Evolutionary conservation across 2,329 filamentous ascomycete genomes (phyloP), one percentile per base, ranked within the genome.

Genomic region (Fusarium sp.): DNA sequence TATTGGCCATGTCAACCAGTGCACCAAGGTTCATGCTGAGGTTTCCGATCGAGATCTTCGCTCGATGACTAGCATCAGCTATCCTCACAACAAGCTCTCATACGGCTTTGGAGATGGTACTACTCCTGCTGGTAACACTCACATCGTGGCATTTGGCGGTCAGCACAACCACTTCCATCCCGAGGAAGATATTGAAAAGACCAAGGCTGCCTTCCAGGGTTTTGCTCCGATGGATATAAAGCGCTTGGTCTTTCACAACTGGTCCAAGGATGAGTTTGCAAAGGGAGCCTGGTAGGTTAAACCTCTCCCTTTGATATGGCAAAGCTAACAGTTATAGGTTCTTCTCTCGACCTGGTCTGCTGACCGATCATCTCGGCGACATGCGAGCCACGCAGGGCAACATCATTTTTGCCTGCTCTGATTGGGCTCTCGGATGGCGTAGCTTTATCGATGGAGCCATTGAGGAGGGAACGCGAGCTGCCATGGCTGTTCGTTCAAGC

Each of bases 401-500:
- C 41, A 74, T 87, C 8, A 69, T 85, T 8, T 87, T 87, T 79
- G 85, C 85, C 0, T 85, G 81, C 59, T 84, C 85, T 0, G 86
- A 87, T 53, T 87, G 85, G 85, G 85, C 85, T 5, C 71, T 84
- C 13, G 85, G 85, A 0, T 87, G 86, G 86, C 79, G 86, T 2
- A 84, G 85, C 28, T 87, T 87, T 44, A 86, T 87, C 18, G 86
- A 88, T 68, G 86, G 85, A 2, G 86, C 85, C 0, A 86, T 87
- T 47, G 84, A 87, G 57, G 84, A 85, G 39, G 85, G 85, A 0
- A 75, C 76, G 0, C 69, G 76, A 2, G 82, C 83, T 79, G 76
- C 75, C 3, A 53, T 74, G 58, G 61, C 56, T 11, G 47, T 74
- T 1, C 68, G 67, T 1, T 70, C 59, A 5, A 66, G 50, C 22